Conservation (phyloP, 306 rosid genomes). For the Fagus sylvatica region DNA sequence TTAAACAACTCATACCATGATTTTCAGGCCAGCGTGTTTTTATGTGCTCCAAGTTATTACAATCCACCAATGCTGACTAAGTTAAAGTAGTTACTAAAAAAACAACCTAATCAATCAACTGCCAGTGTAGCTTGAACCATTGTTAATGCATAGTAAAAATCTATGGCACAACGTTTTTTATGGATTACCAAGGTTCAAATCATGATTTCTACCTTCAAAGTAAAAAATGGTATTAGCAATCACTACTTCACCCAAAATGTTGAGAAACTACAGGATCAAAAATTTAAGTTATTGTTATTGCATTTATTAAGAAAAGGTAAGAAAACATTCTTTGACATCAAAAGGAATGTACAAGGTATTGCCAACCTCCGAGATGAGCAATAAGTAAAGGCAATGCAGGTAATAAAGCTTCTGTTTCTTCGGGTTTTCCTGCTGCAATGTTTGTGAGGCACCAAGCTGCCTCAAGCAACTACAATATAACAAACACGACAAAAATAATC, state of each 20-base stretch:
- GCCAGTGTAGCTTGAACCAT: background rate
- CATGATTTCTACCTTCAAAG: background rate
- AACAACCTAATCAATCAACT: background rate
- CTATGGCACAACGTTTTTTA: background rate
- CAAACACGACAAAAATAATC: constrained; percentile 25
- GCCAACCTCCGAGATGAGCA: constrained; percentile 95
- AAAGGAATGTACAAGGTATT: constrained; percentile 31
- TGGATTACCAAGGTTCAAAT: background rate
- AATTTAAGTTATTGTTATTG: background rate
- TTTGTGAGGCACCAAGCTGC: constrained; percentile 99
- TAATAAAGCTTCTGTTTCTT: constrained; percentile 86
- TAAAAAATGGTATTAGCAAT: background rate
- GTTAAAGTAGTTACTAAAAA: background rate
- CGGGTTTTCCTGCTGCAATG: constrained; percentile 95
- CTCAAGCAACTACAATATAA: constrained; percentile 81
- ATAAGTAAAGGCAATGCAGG: constrained; percentile 88
- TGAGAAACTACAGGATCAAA: background rate
- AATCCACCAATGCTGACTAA: background rate
- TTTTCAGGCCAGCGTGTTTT: background rate
- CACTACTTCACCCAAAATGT: background rate
- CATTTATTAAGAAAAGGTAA: background rate
- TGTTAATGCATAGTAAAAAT: background rate
- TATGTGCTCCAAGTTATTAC: constrained; percentile 6
- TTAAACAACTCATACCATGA: background rate
- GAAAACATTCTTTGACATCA: constrained; percentile 7